These are phyloP conservation scores for Penicillium soppii DNA, from an alignment of 495 filamentous ascomycete species.

Conservation along the genomic window DNA sequence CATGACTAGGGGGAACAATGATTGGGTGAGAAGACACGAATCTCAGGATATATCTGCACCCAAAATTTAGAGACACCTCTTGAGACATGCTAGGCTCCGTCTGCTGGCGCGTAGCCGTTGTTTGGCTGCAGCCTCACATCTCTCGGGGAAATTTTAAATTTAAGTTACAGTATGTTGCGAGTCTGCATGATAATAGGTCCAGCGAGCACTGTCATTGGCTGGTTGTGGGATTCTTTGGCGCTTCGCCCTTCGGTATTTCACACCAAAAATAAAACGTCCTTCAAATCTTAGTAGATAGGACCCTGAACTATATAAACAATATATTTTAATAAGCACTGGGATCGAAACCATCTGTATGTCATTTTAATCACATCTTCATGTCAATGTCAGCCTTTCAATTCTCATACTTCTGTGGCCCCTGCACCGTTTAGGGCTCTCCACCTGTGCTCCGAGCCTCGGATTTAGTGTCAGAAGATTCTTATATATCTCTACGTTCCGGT, in stretches of 20 bases:
- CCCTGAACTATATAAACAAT: no score
- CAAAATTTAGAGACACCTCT: constrained; percentile 8
- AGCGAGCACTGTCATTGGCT: constrained; percentile 5
- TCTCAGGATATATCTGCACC: constrained; percentile 5
- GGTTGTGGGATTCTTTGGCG: constrained; percentile 8
- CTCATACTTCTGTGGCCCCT: no score
- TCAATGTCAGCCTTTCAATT: no score
- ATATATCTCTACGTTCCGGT: no score
- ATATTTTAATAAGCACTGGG: no score
- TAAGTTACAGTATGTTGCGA: constrained; percentile 11
- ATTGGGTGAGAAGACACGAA: constrained; percentile 18
- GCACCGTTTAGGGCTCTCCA: no score
- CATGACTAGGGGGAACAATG: constrained; percentile 4
- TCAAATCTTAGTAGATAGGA: not conserved
- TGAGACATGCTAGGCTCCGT: constrained; percentile 11
- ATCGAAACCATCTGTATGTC: no score
- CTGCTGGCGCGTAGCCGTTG: constrained; percentile 24
- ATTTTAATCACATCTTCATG: no score
- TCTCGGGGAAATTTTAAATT: not conserved
- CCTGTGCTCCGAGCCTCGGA: no score
- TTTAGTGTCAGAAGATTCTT: no score
- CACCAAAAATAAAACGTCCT: not conserved
- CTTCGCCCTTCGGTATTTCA: constrained; percentile 8
- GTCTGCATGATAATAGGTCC: constrained; percentile 13
- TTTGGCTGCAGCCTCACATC: constrained; percentile 1